A percentile compares a stretch with the other conserved stretches of the same genome.
phyloP scores from a whole-genome alignment of 208 protist species.

The Cochliopodium minus region DNA sequence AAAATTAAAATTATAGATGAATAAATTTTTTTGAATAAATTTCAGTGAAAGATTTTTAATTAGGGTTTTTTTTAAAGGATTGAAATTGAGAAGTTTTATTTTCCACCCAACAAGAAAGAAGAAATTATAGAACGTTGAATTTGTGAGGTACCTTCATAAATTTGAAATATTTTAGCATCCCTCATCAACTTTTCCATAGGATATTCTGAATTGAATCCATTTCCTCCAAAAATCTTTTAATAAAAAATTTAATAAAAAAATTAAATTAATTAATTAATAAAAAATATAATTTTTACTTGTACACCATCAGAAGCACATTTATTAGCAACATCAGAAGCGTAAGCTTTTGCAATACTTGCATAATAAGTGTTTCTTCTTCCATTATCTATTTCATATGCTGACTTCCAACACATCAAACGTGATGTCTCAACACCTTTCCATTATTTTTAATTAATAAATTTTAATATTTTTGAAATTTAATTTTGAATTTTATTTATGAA shows the following conservation, averaged over 20 bases:
- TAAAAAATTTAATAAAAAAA: too few species aligned
- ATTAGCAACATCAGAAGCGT: constrained; percentile 47
- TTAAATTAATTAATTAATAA: too few species aligned
- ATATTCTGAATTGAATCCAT: constrained; percentile 71
- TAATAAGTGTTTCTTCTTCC: constrained; percentile 58
- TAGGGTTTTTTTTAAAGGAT: too few species aligned
- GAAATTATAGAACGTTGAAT: constrained; percentile 61
- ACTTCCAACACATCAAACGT: constrained; percentile 43
- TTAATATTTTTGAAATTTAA: too few species aligned
- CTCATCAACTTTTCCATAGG: constrained; percentile 72
- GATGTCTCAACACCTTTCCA: constrained; percentile 58
- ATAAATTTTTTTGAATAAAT: too few species aligned
- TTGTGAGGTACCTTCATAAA: constrained; percentile 69
- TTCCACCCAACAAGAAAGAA: too few species aligned
- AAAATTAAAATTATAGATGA: too few species aligned
- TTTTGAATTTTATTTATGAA: too few species aligned
- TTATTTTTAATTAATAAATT: too few species aligned
- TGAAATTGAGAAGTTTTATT: too few species aligned
- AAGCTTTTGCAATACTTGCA: constrained; percentile 56
- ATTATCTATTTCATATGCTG: constrained; percentile 52
- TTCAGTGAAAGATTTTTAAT: too few species aligned
- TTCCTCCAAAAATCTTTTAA: constrained; percentile 71
- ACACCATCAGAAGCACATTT: constrained; percentile 47
- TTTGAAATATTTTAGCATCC: constrained; percentile 69
- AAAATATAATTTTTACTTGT: too few species aligned